Evolutionary conservation across 345 rosid genomes (phyloP), one percentile per base, ranked within the genome.

Genomic region (Gynandropsis gynandra): DNA sequence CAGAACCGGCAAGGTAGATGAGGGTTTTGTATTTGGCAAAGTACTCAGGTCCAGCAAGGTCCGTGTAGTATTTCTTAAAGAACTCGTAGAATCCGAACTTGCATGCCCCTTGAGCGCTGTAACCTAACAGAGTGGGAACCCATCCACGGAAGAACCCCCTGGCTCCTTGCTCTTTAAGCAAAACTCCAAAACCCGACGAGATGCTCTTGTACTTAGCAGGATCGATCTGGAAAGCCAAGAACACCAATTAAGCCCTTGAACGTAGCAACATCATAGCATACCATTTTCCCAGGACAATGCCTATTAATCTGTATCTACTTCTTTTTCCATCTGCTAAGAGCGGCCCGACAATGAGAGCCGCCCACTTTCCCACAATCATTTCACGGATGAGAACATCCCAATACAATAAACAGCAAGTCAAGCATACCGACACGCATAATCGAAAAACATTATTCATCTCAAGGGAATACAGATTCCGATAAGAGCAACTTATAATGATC

Each of bases 41-140:
- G 51, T 52, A 76, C 76, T 93, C 95, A 13, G 99, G 97, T 45
- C 99, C 99, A 59, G 84, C 99, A 48, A 93, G 59, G 56, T 93
- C 99, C 10, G 95, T 69, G 70, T 93, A 93, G 33, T 79, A 78
- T 67, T 93, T 93, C 76, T 93, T 93, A 68, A 93, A 93, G 59
- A 74, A 93, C 83, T 93, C 97, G 33, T 93, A 93, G 62, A 93
- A 93, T 21, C 97, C 99, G 66, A 74, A 88, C 76, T 93, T 93
- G 84, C 99, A 81, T 33, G 99, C 99, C 14, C 99, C 99, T 67
- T 93, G 99, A 19, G 95, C 95, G 68, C 97, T 85, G 73, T 88
- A 93, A 69, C 99, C 99, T 58, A 93, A 79, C 5, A 93, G 72
- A 29, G 99, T 85, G 36, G 99, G 99, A 24, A 81, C 96, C 97